Evolutionary conservation across 352 stramenopile genomes (phyloP), one percentile per base, ranked within the genome.

Genomic region (Pilasporangium apinafurcum): DNA sequence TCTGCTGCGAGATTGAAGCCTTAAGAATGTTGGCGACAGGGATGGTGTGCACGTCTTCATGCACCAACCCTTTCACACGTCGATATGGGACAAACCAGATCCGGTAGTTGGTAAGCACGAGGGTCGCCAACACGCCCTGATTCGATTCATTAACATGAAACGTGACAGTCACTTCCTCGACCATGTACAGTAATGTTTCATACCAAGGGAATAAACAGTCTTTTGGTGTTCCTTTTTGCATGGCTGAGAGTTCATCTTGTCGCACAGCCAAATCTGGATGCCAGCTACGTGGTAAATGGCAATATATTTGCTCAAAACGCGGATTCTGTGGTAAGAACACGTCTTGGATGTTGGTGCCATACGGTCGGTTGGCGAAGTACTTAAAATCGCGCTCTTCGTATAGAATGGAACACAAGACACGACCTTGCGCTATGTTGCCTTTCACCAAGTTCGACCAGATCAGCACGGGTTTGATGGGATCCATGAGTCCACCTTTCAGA

Each of bases 111-210:
- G 81, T 90, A 9, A 92, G 53, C 31, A 92, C 70, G 18, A 92
- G 49, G 17, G 78, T 88, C 5, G 78, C 77, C 6, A 92, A 54
- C 22, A 92, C 81, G 30, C 81, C 81, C 42, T 92, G 81, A 41
- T 92, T 92, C 6, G 62, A 79, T 26, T 92, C 81, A 31, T 89
- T 92, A 37, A 92, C 77, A 51, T 92, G 81, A 40, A 92, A 92
- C n/a, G 81, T 92, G 8, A 92, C 74, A 0, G 77, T 85, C 30
- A 92, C 78, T 47, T 92, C 81, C 49, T 92, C 81, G 28, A 92
- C 66, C 75, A 91, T 86, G 51, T 92, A 71, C 44, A 92, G 44
- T 8, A 92, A 56, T 51, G 81, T 87, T 48, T 92, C 81, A 40
- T 91, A 68, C 71, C 75, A 92, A 27, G 81, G 81, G 21, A 92